Base-by-base conservation (phyloP, 2,329 filamentous ascomycete genomes). In the Monosporascus sp. region DNA sequence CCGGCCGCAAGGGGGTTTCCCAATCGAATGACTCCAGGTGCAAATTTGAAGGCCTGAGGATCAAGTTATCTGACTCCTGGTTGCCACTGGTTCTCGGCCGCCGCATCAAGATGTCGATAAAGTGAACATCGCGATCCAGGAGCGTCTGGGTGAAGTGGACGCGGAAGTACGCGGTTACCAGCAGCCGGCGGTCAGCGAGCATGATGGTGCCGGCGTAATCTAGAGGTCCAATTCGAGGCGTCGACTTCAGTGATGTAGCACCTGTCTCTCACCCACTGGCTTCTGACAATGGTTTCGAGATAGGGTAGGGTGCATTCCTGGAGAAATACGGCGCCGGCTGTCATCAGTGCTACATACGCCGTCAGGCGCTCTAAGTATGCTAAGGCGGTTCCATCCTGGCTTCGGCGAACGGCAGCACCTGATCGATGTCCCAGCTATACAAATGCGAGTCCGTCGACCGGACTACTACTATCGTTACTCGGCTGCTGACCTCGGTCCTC, bases 21-120 rank as follows among this genome's bases (percentile, higher is more conserved):
- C 73, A 65, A 0, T 72, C 68, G 17, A 84, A 65, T 2, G 77
- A 81, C 61, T 84, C 81, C 3, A 84, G 75, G 60, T 84, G 81
- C 0, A 75, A 76, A 60, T 81, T 82, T 64, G 79, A 81, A 4
- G 83, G 60, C 4, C 80, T 72, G 6, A 83, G 56, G 0, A 64
- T 65, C 48, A 60, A 5, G 31, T 14, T 5, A 5, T 64, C 36
- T 51, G 9, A 42, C 2, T 24, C 8, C 18, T 22, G 18, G 6
- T 9, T 14, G n/a, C 6, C 37, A 39, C 17, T 17, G 17, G 38
- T 11, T 18, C 38, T 1, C 38, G 17, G 51, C 22, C 59, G 37
- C 1, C 58, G 52, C 22, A 75, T 51, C 0, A 55, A 52, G 34
- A 81, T 54, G 50, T 84, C 80, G n/a, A 81, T 71, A 51, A 83